Percentiles rank a stretch among this genome's conserved stretches.
Conservation (phyloP, 1,284 basidiomycete genomes). For the Tylopilus sp. region DNA sequence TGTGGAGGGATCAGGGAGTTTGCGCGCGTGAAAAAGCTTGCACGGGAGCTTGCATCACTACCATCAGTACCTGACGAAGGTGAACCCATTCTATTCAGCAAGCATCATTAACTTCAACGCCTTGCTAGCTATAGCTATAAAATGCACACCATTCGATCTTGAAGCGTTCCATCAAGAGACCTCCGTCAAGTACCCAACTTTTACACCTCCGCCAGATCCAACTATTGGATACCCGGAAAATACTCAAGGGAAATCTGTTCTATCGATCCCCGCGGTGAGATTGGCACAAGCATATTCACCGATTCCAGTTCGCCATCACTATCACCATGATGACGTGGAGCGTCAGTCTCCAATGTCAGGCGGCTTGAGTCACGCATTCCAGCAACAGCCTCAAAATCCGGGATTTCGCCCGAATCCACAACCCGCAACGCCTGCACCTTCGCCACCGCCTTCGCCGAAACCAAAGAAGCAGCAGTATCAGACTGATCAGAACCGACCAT, state of each 20-base stretch:
- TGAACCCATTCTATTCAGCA: constrained; percentile 25
- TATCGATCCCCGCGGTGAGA: constrained; percentile 52
- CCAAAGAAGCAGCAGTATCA: constrained; percentile 99
- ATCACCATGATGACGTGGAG: constrained; percentile 77
- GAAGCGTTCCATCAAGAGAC: constrained; percentile 86
- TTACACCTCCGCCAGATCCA: constrained; percentile 55
- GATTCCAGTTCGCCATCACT: constrained; percentile 89
- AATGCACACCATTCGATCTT: constrained; percentile 87
- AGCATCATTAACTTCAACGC: constrained; percentile 1
- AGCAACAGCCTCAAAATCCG: constrained; percentile 45
- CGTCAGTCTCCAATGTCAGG: constrained; percentile 42
- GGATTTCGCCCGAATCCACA: constrained; percentile 58
- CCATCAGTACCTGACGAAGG: constrained; percentile 64
- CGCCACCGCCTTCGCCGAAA: constrained; percentile 85
- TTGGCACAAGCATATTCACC: constrained; percentile 91
- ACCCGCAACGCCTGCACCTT: constrained; percentile 83
- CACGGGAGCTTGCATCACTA: constrained; percentile 80
- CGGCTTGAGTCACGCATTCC: constrained; percentile 45
- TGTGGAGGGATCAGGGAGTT: constrained; percentile 91
- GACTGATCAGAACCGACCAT: constrained; percentile 93
- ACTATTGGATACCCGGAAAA: constrained; percentile 32
- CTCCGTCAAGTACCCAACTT: constrained; percentile 92
- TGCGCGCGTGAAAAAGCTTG: constrained; percentile 78
- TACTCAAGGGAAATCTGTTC: constrained; percentile 38
- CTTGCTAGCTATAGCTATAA: constrained; percentile 55